Percentiles rank a stretch among this genome's conserved stretches.
Evolutionary conservation across 1,139 yeast genomes (phyloP).

Genomic region (Protomyces inouyei): DNA sequence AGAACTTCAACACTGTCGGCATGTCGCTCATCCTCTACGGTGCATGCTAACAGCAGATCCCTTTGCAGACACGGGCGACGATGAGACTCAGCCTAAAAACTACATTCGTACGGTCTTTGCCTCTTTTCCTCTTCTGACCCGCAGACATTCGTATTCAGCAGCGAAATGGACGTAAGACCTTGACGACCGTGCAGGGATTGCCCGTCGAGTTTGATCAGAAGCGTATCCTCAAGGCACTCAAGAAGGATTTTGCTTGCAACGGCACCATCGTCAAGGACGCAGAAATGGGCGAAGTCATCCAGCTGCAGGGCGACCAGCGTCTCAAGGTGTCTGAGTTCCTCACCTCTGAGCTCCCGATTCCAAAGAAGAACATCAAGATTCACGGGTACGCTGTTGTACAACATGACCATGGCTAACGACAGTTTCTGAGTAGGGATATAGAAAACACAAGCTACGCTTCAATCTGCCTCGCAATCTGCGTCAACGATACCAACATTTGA

Average conservation of each 20-base stretch:
- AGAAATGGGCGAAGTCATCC: slow-evolving; percentile 94
- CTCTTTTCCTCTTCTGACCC: not conserved
- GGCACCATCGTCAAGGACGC: slow-evolving; percentile 97
- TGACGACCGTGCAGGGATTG: slow-evolving; percentile 96
- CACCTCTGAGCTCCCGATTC: slow-evolving; percentile 78
- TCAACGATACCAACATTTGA: not conserved
- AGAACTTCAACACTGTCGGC: slow-evolving; percentile 23
- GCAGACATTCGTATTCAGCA: slow-evolving; percentile 81
- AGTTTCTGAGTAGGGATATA: not conserved
- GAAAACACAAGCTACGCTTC: not conserved
- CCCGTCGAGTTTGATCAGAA: slow-evolving; percentile 93
- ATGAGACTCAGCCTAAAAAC: slow-evolving; percentile 92
- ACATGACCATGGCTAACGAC: not conserved
- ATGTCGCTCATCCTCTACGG: not conserved
- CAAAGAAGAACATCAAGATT: slow-evolving; percentile 94
- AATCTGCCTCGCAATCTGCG: not conserved
- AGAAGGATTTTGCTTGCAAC: slow-evolving; percentile 97
- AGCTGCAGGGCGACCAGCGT: slow-evolving; percentile 98
- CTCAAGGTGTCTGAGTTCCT: slow-evolving; percentile 91
- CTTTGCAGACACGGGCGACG: slow-evolving; percentile 99
- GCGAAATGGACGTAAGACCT: slow-evolving; percentile 98
- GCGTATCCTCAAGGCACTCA: slow-evolving; percentile 85
- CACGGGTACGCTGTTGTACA: slow-evolving; percentile 59
- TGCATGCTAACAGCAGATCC: slow-evolving; percentile 54
- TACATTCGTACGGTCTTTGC: slow-evolving; percentile 64